Evolutionary conservation across 2,329 filamentous ascomycete species (phyloP).

Genomic region (Penicillium sp.): DNA sequence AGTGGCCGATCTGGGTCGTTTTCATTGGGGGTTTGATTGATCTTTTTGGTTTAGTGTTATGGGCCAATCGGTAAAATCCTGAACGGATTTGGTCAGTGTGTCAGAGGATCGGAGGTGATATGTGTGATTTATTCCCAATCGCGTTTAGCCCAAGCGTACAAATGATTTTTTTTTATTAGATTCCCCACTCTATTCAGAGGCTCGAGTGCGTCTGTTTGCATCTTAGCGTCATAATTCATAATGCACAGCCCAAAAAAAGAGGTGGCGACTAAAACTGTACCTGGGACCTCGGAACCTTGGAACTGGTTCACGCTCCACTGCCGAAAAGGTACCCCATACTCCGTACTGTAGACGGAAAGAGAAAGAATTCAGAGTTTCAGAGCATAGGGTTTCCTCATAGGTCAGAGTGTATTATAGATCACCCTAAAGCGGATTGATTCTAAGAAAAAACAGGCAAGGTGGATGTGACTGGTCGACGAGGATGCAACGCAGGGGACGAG

Average conservation of each 20-base stretch:
- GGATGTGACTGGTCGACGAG: slow-evolving; percentile 1
- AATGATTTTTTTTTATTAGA: background rate
- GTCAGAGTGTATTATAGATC: background rate
- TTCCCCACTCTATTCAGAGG: background rate
- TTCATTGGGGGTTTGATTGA: no score
- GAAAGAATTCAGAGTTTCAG: background rate
- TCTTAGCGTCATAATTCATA: slow-evolving; percentile 8
- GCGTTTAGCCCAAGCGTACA: slow-evolving; percentile 1
- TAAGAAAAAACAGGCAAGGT: background rate
- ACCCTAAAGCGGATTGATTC: background rate
- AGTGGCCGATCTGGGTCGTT: background rate
- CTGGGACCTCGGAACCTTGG: background rate
- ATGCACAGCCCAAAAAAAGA: background rate
- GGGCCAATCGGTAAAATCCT: slow-evolving; percentile 1
- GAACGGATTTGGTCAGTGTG: background rate
- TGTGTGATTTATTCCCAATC: background rate
- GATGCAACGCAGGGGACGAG: background rate
- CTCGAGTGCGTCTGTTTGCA: background rate
- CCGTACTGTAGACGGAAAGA: background rate
- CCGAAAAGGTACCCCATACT: background rate
- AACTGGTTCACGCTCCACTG: background rate
- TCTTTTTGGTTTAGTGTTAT: background rate
- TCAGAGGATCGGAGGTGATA: background rate
- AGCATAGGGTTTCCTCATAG: background rate
- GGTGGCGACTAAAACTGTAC: background rate